phyloP scores from a whole-genome alignment of 2,329 filamentous ascomycete genomes.

The Colletotrichum plurivorum region DNA sequence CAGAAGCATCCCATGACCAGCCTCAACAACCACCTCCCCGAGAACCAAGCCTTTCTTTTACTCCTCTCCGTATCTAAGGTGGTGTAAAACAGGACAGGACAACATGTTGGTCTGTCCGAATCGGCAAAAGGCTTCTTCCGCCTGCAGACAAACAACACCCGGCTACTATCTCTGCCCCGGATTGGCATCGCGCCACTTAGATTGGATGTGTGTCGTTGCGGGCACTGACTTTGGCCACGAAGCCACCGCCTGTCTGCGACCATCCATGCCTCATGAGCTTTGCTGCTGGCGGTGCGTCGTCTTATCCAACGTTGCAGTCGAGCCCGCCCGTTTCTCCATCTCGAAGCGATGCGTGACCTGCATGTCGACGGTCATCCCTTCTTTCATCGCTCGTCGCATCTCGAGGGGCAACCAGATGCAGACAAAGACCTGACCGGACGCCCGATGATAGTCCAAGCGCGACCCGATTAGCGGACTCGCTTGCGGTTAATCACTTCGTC shows the following conservation, averaged over 20 bases:
- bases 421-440: constrained; percentile 25
- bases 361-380: constrained; percentile 8
- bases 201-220: neutral
- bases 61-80: too few relatives aligned
- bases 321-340: constrained; percentile 3
- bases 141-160: neutral
- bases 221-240: neutral
- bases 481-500: neutral
- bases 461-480: constrained; percentile 11
- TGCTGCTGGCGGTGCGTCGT: neutral
- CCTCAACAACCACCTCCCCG: neutral
- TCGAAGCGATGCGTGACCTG: neutral
- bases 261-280: neutral
- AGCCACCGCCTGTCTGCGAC: neutral
- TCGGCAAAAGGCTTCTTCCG: neutral
- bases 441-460: constrained; percentile 9
- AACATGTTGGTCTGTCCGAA: neutral
- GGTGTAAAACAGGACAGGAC: neutral
- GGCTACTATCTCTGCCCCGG: neutral
- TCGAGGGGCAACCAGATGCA: neutral
- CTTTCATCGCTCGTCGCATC: constrained; percentile 21
- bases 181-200: neutral
- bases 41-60: neutral
- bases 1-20: constrained; percentile 19
- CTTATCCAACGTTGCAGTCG: constrained; percentile 2